A percentile compares a stretch with the other conserved stretches of the same genome.
Evolutionary conservation across 2,329 filamentous ascomycete genomes (phyloP).

Genomic region (Pseudogymnoascus sp.): DNA sequence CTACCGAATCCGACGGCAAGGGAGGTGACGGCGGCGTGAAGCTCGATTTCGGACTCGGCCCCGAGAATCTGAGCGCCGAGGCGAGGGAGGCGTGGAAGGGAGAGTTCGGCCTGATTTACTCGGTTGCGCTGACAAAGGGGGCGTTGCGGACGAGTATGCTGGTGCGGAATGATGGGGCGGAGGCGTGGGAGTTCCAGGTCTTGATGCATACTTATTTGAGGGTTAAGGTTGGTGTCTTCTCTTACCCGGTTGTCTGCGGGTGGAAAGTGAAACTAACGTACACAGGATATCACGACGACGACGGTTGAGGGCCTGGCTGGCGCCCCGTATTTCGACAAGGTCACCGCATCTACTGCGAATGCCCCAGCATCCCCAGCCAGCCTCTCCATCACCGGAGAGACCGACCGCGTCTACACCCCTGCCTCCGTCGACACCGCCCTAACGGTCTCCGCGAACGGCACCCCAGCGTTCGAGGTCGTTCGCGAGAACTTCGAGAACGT

Average conservation of each 20-base stretch:
- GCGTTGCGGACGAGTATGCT: conserved; percentile 74
- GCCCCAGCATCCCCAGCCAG: conserved; percentile 56
- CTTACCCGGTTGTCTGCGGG: not conserved
- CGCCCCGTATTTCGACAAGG: conserved; percentile 77
- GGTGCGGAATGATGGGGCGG: conserved; percentile 76
- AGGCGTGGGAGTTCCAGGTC: conserved; percentile 83
- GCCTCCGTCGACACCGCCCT: conserved; percentile 51
- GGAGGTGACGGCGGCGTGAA: conserved; percentile 65
- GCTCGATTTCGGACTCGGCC: conserved; percentile 88
- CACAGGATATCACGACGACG: conserved; percentile 69
- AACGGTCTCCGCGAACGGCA: conserved; percentile 53
- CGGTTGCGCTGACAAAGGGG: conserved; percentile 70
- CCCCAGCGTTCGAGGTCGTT: conserved; percentile 61
- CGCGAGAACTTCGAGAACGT: conserved; percentile 81
- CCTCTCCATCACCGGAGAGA: conserved; percentile 55
- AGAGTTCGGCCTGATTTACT: conserved; percentile 87
- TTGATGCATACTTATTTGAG: conserved; percentile 86
- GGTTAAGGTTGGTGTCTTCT: conserved; percentile 55
- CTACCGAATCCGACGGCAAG: conserved; percentile 49
- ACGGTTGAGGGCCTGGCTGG: conserved; percentile 67
- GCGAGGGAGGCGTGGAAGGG: conserved; percentile 71
- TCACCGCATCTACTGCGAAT: conserved; percentile 46
- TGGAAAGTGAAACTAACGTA: conserved; percentile 12
- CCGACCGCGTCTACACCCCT: conserved; percentile 81
- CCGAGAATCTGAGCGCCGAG: conserved; percentile 59